Conservation (phyloP, 1,284 basidiomycete species). For the Marasmius tenuissimus region DNA sequence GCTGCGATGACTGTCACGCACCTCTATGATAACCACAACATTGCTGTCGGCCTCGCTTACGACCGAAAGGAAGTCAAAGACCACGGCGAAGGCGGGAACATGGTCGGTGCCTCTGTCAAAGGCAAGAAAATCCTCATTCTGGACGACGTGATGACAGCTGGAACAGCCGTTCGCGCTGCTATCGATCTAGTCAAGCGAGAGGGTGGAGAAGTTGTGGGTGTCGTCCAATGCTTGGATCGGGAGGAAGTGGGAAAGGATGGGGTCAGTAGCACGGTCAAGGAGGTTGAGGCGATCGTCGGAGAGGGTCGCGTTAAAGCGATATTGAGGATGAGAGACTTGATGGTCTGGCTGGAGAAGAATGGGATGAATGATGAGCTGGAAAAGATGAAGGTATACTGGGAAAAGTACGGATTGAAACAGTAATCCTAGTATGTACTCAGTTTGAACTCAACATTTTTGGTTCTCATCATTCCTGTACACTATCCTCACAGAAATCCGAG, state of each 20-base stretch:
- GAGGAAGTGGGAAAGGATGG: constrained; percentile 84
- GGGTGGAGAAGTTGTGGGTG: constrained; percentile 84
- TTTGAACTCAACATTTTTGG: not conserved
- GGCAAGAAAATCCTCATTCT: constrained; percentile 85
- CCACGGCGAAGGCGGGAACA: constrained; percentile 94
- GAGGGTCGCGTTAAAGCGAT: constrained; percentile 72
- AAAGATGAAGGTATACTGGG: constrained; percentile 81
- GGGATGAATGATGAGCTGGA: constrained; percentile 67
- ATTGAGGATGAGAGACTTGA: constrained; percentile 85
- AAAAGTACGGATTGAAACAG: constrained; percentile 72
- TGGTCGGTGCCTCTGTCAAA: constrained; percentile 84
- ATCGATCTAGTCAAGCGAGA: constrained; percentile 69
- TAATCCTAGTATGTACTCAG: not conserved
- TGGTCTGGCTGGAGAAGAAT: constrained; percentile 77
- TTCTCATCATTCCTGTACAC: too few relatives aligned
- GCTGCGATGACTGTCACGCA: constrained; percentile 86
- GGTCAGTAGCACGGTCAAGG: constrained; percentile 74
- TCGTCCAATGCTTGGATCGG: constrained; percentile 89
- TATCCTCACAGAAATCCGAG: too few relatives aligned
- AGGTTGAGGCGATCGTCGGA: constrained; percentile 80
- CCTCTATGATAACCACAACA: constrained; percentile 65
- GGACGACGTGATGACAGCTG: constrained; percentile 97
- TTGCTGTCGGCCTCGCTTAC: constrained; percentile 83
- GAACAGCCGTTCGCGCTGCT: constrained; percentile 86
- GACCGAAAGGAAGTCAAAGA: constrained; percentile 96